Conservation (phyloP, 75 land plant genomes). For the Pinus taeda region DNA sequence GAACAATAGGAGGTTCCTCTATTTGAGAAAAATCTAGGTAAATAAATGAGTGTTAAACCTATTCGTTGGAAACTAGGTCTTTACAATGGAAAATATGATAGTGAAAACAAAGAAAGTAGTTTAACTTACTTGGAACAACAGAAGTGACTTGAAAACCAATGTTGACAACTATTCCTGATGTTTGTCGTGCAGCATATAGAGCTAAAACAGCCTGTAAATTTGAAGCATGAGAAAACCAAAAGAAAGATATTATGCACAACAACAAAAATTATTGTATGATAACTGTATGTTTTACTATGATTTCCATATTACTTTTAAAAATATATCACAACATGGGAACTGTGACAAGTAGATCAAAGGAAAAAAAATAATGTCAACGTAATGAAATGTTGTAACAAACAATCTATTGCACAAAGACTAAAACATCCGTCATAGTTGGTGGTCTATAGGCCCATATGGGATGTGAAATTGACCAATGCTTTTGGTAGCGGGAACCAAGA, state of each 20-base stretch:
- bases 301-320: neutral
- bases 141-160: conserved; percentile 85
- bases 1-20: neutral
- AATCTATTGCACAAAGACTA: neutral
- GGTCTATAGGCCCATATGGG: too few species aligned
- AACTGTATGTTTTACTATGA: neutral
- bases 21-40: neutral
- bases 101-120: neutral
- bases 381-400: neutral
- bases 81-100: neutral
- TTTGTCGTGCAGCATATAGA: conserved; percentile 70
- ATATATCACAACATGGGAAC: neutral
- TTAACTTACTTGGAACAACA: conserved; percentile 78
- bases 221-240: neutral
- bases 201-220: conserved; percentile 76
- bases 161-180: conserved; percentile 95
- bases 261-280: neutral
- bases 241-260: neutral
- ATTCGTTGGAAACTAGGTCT: neutral
- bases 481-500: too few species aligned
- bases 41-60: neutral
- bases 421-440: neutral
- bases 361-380: neutral
- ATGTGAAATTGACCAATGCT: too few species aligned
- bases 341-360: neutral